Evolutionary conservation across 495 filamentous ascomycete species (phyloP), one percentile per base, ranked within the genome.

Genomic region (Saxispiralis lemnorum): DNA sequence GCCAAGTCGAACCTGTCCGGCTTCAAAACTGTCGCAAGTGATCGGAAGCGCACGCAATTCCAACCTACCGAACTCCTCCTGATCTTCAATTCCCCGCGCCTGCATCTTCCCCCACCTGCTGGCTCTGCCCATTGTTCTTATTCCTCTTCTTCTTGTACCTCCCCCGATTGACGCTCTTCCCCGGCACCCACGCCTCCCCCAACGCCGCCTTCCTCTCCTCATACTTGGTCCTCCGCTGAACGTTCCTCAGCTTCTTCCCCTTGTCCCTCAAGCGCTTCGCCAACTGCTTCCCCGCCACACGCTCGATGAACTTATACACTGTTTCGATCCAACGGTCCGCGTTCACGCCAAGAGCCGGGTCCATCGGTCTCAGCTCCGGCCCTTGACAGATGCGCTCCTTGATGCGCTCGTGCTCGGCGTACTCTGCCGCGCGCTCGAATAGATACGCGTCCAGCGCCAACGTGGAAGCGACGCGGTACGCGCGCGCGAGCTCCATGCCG

Each of bases 391-490:
- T 16, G 13, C 32, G 13, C 43, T 51, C 43, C 12, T 43, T 39
- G 4, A 46, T 39, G 15, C 12, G 14, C 38, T 51, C 48, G 7
- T 41, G 12, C 13, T 34, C 6, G 3, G 43, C 43, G 28, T 43
- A 43, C 9, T 47, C 39, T 6, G 39, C 15, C 21, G 48, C 48
- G 6, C 28, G 31, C 6, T 46, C 28, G 31, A 12, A 51, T 1
- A 43, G 18, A 12, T 35, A 10, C 1, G 39, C 11, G 2, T 19
- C 20, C 2, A 51, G 39, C 7, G 48, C 43, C 12, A 20, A 1
- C 7, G 10, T 34, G 2, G 43, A 43, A 6, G 48, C 48, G 12
- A 20, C 38, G 18, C 39, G 48, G 37, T 48, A 52, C 3, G 49
- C 49, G 24, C 44, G 47, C 38, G 33, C 28, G 1, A 52, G 38